Percentiles rank a stretch among this genome's conserved stretches.
These are phyloP conservation scores for Verticillium dahliae DNA, from an alignment of 2,329 filamentous ascomycete genomes.

Conservation along the genomic window DNA sequence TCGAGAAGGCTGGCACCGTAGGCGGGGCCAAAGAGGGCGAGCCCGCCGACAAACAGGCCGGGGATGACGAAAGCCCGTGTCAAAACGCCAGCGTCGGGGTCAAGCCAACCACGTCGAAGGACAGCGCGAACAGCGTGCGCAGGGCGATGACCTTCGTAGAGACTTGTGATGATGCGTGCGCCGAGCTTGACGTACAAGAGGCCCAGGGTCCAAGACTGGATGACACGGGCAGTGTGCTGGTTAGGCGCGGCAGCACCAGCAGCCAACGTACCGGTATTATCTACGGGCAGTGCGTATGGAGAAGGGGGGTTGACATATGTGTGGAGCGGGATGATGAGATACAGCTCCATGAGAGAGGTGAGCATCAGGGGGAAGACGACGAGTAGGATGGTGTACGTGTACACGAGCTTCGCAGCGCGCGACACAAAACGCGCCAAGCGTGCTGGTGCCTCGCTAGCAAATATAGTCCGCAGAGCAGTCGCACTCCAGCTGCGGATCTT, in stretches of 20 bases:
- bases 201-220: slow-evolving; percentile 92
- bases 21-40: slow-evolving; percentile 57
- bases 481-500: slow-evolving; percentile 23
- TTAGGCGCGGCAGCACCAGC: slow-evolving; percentile 11
- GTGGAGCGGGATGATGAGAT: slow-evolving; percentile 79
- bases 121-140: slow-evolving; percentile 70
- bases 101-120: slow-evolving; percentile 66
- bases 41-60: slow-evolving; percentile 50
- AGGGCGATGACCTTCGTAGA: slow-evolving; percentile 62
- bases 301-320: slow-evolving; percentile 56
- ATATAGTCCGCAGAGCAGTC: slow-evolving; percentile 16
- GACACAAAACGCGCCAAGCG: slow-evolving; percentile 19
- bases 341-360: slow-evolving; percentile 77
- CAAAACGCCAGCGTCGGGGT: slow-evolving; percentile 71
- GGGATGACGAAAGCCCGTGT: slow-evolving; percentile 86
- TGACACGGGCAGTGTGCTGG: slow-evolving; percentile 70
- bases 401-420: slow-evolving; percentile 48
- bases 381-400: slow-evolving; percentile 68
- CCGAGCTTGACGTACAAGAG: slow-evolving; percentile 83
- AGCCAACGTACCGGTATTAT: slow-evolving; percentile 16
- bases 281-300: slow-evolving; percentile 9
- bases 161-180: slow-evolving; percentile 59
- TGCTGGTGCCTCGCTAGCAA: slow-evolving; percentile 22
- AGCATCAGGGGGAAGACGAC: slow-evolving; percentile 78
- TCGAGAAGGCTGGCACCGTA: slow-evolving; percentile 15